phyloP scores from a whole-genome alignment of 2,329 filamentous ascomycete species.

The Sphaerulina populicola region DNA sequence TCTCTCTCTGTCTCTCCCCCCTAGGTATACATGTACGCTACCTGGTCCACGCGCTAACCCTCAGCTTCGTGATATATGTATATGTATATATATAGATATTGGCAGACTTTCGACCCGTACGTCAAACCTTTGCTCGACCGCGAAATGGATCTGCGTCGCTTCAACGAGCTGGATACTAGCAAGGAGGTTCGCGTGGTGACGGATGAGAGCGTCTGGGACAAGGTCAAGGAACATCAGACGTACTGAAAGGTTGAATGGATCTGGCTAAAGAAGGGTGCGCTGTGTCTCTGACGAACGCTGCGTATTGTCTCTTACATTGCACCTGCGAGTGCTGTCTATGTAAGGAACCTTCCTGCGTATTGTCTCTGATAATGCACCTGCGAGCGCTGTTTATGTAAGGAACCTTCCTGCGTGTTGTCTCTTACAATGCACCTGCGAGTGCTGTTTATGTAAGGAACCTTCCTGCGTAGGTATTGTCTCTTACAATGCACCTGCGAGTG shows the following conservation, averaged over 20 bases:
- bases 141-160: slow-evolving; percentile 60
- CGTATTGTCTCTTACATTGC: background rate
- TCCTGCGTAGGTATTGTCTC: too few species aligned
- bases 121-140: slow-evolving; percentile 59
- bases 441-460: too few species aligned
- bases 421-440: too few species aligned
- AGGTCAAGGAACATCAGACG: slow-evolving; percentile 31
- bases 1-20: too few species aligned
- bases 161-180: slow-evolving; percentile 54
- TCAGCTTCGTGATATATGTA: too few species aligned
- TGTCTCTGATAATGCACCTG: too few species aligned
- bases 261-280: background rate
- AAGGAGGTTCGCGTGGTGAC: slow-evolving; percentile 33
- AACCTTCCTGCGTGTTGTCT: too few species aligned
- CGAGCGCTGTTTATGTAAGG: too few species aligned
- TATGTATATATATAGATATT: slow-evolving; percentile 48
- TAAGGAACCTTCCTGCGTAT: too few species aligned
- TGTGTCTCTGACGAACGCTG: background rate
- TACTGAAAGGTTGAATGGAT: slow-evolving; percentile 6
- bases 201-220: slow-evolving; percentile 30
- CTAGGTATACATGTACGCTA: too few species aligned
- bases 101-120: slow-evolving; percentile 68
- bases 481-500: too few species aligned
- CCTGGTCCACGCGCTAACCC: too few species aligned
- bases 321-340: background rate